Percentiles rank a stretch among this genome's conserved stretches.
phyloP scores from a whole-genome alignment of 345 rosid genomes.

The Reutealis trisperma region DNA sequence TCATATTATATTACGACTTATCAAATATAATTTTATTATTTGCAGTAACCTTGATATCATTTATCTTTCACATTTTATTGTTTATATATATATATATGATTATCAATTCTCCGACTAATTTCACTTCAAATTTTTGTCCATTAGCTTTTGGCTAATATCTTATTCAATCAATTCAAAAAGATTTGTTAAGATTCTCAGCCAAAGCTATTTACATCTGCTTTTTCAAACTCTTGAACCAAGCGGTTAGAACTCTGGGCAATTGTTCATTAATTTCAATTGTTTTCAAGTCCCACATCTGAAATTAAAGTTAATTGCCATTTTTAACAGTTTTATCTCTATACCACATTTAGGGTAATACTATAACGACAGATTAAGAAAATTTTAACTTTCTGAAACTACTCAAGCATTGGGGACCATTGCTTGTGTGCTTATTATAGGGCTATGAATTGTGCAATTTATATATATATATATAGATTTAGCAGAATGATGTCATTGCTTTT shows the following conservation, averaged over 20 bases:
- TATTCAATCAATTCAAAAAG: constrained; percentile 19
- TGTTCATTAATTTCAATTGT: not conserved
- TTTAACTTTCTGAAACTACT: not conserved
- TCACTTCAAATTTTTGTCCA: constrained; percentile 8
- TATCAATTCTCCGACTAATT: constrained; percentile 7
- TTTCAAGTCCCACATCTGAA: not conserved
- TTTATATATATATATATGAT: not conserved
- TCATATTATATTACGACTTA: too few relatives aligned
- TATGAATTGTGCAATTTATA: too few relatives aligned
- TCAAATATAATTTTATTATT: too few relatives aligned
- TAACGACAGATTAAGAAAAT: too few relatives aligned
- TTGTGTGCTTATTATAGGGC: not conserved
- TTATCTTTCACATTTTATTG: not conserved
- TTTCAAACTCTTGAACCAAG: not conserved
- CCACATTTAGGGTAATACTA: not conserved
- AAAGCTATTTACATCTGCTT: not conserved
- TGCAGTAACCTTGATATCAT: too few relatives aligned
- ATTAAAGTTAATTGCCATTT: not conserved
- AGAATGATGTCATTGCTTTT: too few relatives aligned
- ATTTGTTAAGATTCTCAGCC: constrained; percentile 25
- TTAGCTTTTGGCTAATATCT: constrained; percentile 6
- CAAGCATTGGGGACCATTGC: not conserved
- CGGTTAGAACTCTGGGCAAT: not conserved
- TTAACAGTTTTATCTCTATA: not conserved
- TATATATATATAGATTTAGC: too few relatives aligned